These are phyloP conservation scores for Secale cereale DNA, from an alignment of 176 grass and related monocot genomes.

Conservation along the genomic window DNA sequence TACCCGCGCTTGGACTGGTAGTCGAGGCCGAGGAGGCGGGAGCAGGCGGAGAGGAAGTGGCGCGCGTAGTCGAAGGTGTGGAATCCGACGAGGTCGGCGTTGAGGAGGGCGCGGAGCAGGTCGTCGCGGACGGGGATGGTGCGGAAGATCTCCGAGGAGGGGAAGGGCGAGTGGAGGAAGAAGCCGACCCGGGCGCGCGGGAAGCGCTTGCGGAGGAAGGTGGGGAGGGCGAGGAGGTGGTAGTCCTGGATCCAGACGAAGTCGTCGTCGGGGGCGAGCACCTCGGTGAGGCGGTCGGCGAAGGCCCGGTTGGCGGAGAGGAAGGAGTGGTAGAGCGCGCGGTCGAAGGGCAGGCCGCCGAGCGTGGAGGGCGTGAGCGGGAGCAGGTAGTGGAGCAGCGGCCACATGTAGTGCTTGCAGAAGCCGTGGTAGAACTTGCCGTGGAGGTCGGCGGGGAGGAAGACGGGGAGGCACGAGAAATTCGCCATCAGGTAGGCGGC, in stretches of 20 bases:
- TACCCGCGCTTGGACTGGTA: slow-evolving; percentile 94
- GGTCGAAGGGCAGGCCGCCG: slow-evolving; percentile 77
- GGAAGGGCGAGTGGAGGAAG: slow-evolving; percentile 98
- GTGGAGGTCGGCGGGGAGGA: slow-evolving; percentile 72
- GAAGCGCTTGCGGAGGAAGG: slow-evolving; percentile 90
- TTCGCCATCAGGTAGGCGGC: slow-evolving; percentile 43
- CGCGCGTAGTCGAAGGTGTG: slow-evolving; percentile 98
- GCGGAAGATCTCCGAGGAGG: slow-evolving; percentile 93
- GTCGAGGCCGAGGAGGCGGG: slow-evolving; percentile 66
- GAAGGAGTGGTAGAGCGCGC: slow-evolving; percentile 83
- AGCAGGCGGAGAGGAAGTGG: slow-evolving; percentile 87
- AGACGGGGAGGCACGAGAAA: slow-evolving; percentile 83
- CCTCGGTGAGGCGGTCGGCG: slow-evolving; percentile 84
- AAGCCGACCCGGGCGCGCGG: slow-evolving; percentile 70
- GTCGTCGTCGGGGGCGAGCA: slow-evolving; percentile 82
- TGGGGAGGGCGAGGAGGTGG: slow-evolving; percentile 85
- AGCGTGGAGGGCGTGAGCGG: slow-evolving; percentile 66
- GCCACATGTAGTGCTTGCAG: slow-evolving; percentile 99
- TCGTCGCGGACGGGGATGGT: slow-evolving; percentile 83
- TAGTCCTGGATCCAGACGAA: slow-evolving; percentile 96
- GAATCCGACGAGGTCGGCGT: slow-evolving; percentile 91
- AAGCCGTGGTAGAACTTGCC: slow-evolving; percentile 76
- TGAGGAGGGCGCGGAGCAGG: slow-evolving; percentile 87
- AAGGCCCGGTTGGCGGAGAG: slow-evolving; percentile 88
- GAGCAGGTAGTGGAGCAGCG: slow-evolving; percentile 89